A percentile compares a stretch with the other conserved stretches of the same genome.
Conservation (phyloP, 2,329 filamentous ascomycete species). For the Sporothrix phasma region DNA sequence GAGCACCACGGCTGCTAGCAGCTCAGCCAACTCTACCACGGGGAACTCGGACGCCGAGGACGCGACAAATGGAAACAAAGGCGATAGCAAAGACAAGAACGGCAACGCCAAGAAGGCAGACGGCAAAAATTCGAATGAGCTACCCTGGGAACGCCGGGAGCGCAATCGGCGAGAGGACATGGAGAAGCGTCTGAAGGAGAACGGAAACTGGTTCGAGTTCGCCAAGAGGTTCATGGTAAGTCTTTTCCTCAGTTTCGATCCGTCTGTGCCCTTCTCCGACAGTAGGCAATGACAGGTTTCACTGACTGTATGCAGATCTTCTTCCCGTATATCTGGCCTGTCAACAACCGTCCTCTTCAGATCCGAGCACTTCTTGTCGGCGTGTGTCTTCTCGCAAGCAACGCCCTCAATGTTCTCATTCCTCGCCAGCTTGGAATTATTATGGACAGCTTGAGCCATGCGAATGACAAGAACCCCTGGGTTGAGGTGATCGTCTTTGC, state of each 20-base stretch:
- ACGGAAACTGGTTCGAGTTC: constrained; percentile 70
- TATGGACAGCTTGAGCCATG: constrained; percentile 54
- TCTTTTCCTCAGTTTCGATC: not conserved
- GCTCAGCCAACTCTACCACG: constrained; percentile 18
- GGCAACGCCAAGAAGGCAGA: constrained; percentile 19
- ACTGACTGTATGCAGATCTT: constrained; percentile 44
- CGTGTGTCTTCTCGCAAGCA: constrained; percentile 57
- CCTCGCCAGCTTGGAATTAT: constrained; percentile 76
- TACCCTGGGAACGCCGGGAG: constrained; percentile 43
- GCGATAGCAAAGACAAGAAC: constrained; percentile 17
- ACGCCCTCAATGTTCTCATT: constrained; percentile 64
- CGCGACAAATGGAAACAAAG: constrained; percentile 14
- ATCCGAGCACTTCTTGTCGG: constrained; percentile 56
- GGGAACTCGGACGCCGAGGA: constrained; percentile 34
- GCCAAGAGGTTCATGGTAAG: constrained; percentile 57
- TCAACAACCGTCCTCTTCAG: constrained; percentile 55
- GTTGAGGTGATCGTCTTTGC: constrained; percentile 43
- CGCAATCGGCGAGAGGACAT: constrained; percentile 47
- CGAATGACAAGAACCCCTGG: constrained; percentile 41
- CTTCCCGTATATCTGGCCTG: constrained; percentile 70
- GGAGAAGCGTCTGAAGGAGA: constrained; percentile 59
- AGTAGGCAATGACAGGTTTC: no score
- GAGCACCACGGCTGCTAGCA: constrained; percentile 17
- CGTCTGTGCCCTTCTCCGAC: no score
- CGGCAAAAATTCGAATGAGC: constrained; percentile 37